Percentiles rank a stretch among this genome's conserved stretches.
These are phyloP conservation scores for Boletus mariae DNA, from an alignment of 1,284 basidiomycete genomes.

Conservation along the genomic window DNA sequence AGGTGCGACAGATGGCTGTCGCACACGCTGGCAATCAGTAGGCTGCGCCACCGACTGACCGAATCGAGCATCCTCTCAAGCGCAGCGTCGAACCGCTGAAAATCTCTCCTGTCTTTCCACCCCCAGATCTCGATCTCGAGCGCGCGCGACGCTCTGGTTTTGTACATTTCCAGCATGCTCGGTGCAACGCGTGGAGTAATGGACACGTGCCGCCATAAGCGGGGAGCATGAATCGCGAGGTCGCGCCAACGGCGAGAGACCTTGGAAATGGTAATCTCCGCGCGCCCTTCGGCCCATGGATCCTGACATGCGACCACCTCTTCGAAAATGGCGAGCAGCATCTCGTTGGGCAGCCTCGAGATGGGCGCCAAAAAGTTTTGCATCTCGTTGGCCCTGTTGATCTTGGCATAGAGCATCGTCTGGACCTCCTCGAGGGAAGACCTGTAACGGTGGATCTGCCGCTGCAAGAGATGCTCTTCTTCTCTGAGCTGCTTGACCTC, in stretches of 20 bases:
- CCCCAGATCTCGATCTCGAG: slow-evolving; percentile 30
- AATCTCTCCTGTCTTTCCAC: slow-evolving; percentile 31
- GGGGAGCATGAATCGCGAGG: slow-evolving; percentile 26
- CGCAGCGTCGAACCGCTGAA: slow-evolving; percentile 30
- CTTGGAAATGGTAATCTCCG: slow-evolving; percentile 26
- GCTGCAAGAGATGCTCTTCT: slow-evolving; percentile 15
- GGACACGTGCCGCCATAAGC: slow-evolving; percentile 27
- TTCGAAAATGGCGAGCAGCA: slow-evolving; percentile 30
- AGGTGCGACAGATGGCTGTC: slow-evolving; percentile 30
- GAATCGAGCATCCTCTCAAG: slow-evolving; percentile 28
- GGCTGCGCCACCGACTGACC: slow-evolving; percentile 25
- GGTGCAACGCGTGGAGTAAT: slow-evolving; percentile 23
- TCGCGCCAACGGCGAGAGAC: slow-evolving; percentile 32
- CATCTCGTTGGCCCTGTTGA: slow-evolving; percentile 30
- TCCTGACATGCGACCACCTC: slow-evolving; percentile 29
- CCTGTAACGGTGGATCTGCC: slow-evolving; percentile 17
- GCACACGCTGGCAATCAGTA: slow-evolving; percentile 24
- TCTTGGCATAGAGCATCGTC: slow-evolving; percentile 9
- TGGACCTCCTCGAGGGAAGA: slow-evolving; percentile 22
- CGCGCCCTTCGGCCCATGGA: slow-evolving; percentile 14
- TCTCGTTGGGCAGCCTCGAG: slow-evolving; percentile 30
- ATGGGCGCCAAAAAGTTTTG: slow-evolving; percentile 29
- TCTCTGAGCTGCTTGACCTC: slow-evolving; percentile 21
- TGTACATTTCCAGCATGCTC: slow-evolving; percentile 25
- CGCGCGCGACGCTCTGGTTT: slow-evolving; percentile 20